phyloP scores from a whole-genome alignment of 2,329 filamentous ascomycete genomes.

The Fusarium chlamydosporum region DNA sequence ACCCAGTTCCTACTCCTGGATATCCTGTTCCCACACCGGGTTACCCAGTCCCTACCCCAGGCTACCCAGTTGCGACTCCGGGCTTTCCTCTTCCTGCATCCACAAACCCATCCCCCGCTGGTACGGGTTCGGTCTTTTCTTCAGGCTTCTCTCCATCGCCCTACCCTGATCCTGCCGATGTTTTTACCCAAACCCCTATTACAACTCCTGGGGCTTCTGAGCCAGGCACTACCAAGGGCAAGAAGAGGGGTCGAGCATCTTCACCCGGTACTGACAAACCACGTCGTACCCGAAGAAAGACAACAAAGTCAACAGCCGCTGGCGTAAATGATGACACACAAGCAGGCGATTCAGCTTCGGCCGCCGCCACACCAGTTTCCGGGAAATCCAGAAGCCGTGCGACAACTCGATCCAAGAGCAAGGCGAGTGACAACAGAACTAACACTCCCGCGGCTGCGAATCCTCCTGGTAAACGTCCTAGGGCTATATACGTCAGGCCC shows the following conservation, averaged over 20 bases:
- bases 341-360: neutral
- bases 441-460: neutral
- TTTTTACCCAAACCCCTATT: neutral
- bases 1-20: neutral
- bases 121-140: neutral
- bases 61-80: neutral
- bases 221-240: neutral
- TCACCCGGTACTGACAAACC: neutral
- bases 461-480: neutral
- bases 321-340: neutral
- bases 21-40: neutral
- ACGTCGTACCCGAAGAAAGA: conserved; percentile 4
- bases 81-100: neutral
- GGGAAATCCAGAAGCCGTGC: neutral
- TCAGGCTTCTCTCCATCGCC: neutral
- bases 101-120: neutral
- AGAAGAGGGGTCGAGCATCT: conserved; percentile 11
- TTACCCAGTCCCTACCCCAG: neutral
- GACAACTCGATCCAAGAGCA: neutral
- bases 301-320: neutral
- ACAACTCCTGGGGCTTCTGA: neutral
- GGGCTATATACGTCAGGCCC: neutral
- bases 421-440: neutral
- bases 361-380: neutral
- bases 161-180: neutral